A percentile compares a stretch with the other conserved stretches of the same genome.
Conservation (phyloP, 2,329 filamentous ascomycete species). For the Fusarium siculi region DNA sequence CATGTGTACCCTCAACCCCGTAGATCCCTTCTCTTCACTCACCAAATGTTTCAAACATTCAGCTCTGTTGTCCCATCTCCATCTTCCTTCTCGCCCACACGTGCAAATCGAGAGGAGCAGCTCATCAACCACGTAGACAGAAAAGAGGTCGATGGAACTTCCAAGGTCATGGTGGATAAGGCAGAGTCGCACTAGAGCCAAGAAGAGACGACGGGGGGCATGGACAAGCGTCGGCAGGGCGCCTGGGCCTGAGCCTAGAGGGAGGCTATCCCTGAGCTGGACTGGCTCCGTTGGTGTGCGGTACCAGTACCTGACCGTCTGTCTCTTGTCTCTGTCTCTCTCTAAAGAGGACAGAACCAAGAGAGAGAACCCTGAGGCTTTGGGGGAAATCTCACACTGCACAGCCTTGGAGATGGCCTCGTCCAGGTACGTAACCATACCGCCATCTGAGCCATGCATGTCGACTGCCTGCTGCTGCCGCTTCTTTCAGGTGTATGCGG, state of each 20-base stretch:
- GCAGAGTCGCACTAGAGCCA: constrained; percentile 32
- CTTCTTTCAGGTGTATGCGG: constrained; percentile 1
- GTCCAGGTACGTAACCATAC: constrained; percentile 30
- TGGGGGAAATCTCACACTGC: constrained; percentile 11
- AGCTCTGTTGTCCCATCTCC: not conserved
- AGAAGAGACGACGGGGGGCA: constrained; percentile 29
- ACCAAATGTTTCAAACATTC: constrained; percentile 20
- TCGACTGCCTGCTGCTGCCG: not conserved
- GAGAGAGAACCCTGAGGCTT: constrained; percentile 9
- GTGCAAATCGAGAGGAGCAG: constrained; percentile 7
- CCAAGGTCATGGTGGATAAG: constrained; percentile 29
- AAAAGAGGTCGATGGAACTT: constrained; percentile 25
- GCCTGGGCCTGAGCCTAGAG: constrained; percentile 39
- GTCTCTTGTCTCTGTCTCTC: not conserved
- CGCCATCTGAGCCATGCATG: constrained; percentile 27
- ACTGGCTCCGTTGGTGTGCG: constrained; percentile 1
- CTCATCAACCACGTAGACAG: constrained; percentile 24
- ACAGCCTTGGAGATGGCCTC: constrained; percentile 14
- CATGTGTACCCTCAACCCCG: not conserved
- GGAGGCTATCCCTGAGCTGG: constrained; percentile 27
- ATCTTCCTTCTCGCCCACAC: not conserved
- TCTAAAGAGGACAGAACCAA: not conserved
- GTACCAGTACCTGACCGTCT: constrained; percentile 15
- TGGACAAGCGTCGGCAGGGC: constrained; percentile 38
- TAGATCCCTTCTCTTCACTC: constrained; percentile 8